Conservation (phyloP, 352 stramenopile species). For the Phytophthora vignae region DNA sequence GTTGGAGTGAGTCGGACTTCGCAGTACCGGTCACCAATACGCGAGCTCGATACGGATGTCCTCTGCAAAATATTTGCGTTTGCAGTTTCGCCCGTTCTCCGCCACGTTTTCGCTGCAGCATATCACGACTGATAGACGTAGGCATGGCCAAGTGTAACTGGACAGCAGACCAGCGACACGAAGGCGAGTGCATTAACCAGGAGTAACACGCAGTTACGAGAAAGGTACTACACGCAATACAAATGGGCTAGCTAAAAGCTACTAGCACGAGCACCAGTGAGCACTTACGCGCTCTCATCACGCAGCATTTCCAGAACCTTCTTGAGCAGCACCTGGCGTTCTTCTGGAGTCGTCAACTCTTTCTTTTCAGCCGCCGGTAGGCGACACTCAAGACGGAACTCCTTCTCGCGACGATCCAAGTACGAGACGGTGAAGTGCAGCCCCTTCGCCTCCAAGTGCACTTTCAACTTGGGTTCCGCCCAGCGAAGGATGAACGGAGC, state of each 20-base stretch:
- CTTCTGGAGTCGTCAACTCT: neutral
- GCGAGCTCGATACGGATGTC: no score
- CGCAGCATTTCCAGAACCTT: neutral
- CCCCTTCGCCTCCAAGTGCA: neutral
- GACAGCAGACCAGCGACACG: neutral
- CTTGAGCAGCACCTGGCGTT: neutral
- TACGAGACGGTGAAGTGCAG: neutral
- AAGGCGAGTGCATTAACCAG: neutral
- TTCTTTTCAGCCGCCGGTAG: neutral
- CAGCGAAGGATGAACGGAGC: neutral
- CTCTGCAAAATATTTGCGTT: no score
- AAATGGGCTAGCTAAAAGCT: neutral
- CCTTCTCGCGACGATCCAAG: neutral
- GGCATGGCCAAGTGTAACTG: no score
- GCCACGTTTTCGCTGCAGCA: no score
- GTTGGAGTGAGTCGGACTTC: no score
- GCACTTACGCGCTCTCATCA: neutral
- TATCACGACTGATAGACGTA: no score
- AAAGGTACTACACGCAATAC: neutral
- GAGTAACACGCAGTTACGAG: neutral
- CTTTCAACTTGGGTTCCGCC: neutral
- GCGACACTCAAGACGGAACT: neutral
- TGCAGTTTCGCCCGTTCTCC: no score
- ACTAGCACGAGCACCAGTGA: neutral
- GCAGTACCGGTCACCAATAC: no score